Evolutionary conservation across 805 yeast species (phyloP).

Genomic region (Wickerhamomyces strasburgensis): DNA sequence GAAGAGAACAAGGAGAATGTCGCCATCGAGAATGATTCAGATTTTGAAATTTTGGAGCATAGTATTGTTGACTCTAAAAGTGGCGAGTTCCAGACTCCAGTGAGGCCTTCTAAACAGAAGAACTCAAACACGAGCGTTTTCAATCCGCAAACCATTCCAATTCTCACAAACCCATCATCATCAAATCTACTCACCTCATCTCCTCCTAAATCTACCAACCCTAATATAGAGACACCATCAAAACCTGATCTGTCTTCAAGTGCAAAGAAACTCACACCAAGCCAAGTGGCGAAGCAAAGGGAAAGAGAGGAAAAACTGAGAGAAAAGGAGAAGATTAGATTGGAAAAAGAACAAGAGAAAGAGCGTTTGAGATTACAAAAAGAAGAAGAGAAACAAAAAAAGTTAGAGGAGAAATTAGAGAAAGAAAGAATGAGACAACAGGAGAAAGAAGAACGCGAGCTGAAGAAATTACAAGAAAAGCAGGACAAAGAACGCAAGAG

Average conservation of each 20-base stretch:
- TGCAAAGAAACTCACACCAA: neutral
- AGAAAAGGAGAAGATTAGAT: constrained; percentile 26
- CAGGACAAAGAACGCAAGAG: constrained; percentile 26
- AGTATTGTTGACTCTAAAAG: too few species aligned
- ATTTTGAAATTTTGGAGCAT: too few species aligned
- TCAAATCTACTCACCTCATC: too few species aligned
- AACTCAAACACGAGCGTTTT: too few species aligned
- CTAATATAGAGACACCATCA: too few species aligned
- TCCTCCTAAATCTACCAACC: too few species aligned
- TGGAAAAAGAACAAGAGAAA: constrained; percentile 30
- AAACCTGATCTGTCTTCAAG: neutral
- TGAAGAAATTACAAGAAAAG: constrained; percentile 21
- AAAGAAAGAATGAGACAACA: constrained; percentile 16
- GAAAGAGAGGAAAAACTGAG: constrained; percentile 3
- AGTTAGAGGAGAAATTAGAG: constrained; percentile 17
- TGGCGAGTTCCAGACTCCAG: too few species aligned
- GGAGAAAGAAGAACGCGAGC: constrained; percentile 14
- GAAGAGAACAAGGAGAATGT: too few species aligned
- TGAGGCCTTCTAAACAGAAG: too few species aligned
- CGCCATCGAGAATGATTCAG: too few species aligned
- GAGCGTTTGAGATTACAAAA: constrained; percentile 21
- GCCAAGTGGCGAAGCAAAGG: neutral
- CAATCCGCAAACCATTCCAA: too few species aligned
- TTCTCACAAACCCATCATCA: too few species aligned
- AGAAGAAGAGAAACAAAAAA: constrained; percentile 25